Conservation (phyloP, 805 yeast species). For the Kluyveromyces nonfermentans region DNA sequence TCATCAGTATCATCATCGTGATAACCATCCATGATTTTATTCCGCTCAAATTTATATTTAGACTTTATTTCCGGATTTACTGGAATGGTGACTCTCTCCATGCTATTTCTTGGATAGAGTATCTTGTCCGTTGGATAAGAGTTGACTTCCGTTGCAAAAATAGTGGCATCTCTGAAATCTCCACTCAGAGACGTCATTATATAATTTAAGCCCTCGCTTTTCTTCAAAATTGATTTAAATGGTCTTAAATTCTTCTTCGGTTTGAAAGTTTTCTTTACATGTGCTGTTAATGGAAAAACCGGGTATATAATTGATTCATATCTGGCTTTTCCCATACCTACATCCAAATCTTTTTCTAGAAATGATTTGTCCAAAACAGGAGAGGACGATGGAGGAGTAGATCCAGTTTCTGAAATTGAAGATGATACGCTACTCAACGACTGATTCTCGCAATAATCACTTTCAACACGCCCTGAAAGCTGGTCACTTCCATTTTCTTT, state of each 20-base stretch:
- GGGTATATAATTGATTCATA: neutral
- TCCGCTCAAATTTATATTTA: slow-evolving; percentile 14
- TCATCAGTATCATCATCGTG: slow-evolving; percentile 7
- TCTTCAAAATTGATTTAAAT: slow-evolving; percentile 15
- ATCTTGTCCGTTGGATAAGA: slow-evolving; percentile 13
- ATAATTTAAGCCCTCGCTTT: slow-evolving; percentile 15
- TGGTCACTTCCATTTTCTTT: neutral
- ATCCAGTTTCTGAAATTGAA: neutral
- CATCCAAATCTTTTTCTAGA: neutral
- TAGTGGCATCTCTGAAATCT: slow-evolving; percentile 24
- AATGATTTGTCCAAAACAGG: neutral
- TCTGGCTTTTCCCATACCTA: neutral
- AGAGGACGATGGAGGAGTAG: slow-evolving; percentile 1
- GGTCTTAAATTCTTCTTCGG: slow-evolving; percentile 9
- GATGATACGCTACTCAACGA: neutral
- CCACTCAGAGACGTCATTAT: slow-evolving; percentile 24
- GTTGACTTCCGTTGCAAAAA: slow-evolving; percentile 27
- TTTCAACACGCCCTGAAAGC: neutral
- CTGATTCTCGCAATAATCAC: neutral
- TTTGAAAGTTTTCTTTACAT: neutral
- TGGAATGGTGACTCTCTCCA: slow-evolving; percentile 26
- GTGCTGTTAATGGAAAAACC: neutral
- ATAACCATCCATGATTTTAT: slow-evolving; percentile 14
- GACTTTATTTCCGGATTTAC: slow-evolving; percentile 21
- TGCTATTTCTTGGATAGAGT: slow-evolving; percentile 16